Evolutionary conservation across 1,139 yeast species (phyloP), one percentile per base, ranked within the genome.

Genomic region (Taiozyma sp.): DNA sequence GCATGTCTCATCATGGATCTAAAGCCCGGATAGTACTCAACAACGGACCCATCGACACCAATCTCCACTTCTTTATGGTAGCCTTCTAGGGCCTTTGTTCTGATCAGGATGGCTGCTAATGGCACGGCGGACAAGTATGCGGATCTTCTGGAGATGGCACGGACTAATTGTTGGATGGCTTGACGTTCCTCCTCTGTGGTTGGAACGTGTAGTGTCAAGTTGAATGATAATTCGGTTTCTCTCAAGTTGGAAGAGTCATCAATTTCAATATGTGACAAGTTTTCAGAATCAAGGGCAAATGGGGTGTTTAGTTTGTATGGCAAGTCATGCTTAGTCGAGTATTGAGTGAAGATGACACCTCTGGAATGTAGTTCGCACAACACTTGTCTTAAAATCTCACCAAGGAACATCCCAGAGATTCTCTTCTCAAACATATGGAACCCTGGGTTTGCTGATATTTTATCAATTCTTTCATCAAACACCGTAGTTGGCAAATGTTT

Each of bases 31-130:
- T 90, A 92, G 63, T 81, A 86, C 69, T 92, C 96, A 50, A 91
- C 86, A 52, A 92, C 95, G 4, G 96, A 84, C 30, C 98, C 98
- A 67, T 91, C 97, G 55, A 92, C 90, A 47, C 97, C 97, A 59
- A 92, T 79, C 67, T 91, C 97, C 51, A 91, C 88, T 59, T 81
- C 87, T 52, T 76, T 80, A 55, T 80, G 80, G 54, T 78, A 81
- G 52, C 80, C 76, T 46, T 76, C 75, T 52, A 84, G 69, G 1
- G 84, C 83, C 45, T 73, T 74, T 3, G 84, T 80, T 67, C 80
- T 80, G 46, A 74, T 66, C 48, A 81, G 63, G 43, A 91, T 78
- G 3, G 95, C 97, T 19, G 96, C 92, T 53, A 92, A 74, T 48
- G 97, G 96, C 47, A 91, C 84, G 16, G 96, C 91, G 2, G 96